These are phyloP conservation scores for Parafenestella ontariensis DNA, from an alignment of 2,329 filamentous ascomycete species.

Conservation along the genomic window DNA sequence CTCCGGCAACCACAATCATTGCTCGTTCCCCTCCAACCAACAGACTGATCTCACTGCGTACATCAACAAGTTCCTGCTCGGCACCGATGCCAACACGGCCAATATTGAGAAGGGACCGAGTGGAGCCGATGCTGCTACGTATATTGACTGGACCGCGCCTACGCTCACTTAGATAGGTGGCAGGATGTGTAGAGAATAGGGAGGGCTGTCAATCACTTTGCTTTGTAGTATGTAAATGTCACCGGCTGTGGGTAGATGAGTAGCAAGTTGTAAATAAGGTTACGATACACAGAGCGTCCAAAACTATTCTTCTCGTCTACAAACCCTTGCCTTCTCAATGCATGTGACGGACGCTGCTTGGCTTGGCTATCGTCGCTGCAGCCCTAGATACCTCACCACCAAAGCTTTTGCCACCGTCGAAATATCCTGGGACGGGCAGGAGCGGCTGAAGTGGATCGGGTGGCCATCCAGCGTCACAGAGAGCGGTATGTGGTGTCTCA, in stretches of 20 bases:
- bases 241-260: not conserved
- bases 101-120: slow-evolving; percentile 43
- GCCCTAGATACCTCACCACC: slow-evolving; percentile 14
- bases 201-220: not conserved
- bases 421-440: not conserved
- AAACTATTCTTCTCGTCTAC: not conserved
- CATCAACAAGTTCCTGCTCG: slow-evolving; percentile 61
- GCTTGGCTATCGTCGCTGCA: not conserved
- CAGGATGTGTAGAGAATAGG: not conserved
- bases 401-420: slow-evolving; percentile 1
- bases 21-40: slow-evolving; percentile 62
- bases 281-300: not conserved
- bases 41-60: slow-evolving; percentile 61
- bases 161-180: slow-evolving; percentile 36
- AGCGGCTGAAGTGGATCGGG: not conserved
- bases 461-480: not conserved
- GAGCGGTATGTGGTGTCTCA: not conserved
- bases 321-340: not conserved
- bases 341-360: not conserved
- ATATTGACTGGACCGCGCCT: slow-evolving; percentile 48
- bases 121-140: slow-evolving; percentile 40
- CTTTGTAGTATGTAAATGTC: slow-evolving; percentile 22
- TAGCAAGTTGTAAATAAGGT: not conserved
- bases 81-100: slow-evolving; percentile 36
- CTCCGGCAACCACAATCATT: slow-evolving; percentile 63